Conservation (phyloP, 1,284 basidiomycete genomes). For the Cutaneotrichosporon curvatum region DNA sequence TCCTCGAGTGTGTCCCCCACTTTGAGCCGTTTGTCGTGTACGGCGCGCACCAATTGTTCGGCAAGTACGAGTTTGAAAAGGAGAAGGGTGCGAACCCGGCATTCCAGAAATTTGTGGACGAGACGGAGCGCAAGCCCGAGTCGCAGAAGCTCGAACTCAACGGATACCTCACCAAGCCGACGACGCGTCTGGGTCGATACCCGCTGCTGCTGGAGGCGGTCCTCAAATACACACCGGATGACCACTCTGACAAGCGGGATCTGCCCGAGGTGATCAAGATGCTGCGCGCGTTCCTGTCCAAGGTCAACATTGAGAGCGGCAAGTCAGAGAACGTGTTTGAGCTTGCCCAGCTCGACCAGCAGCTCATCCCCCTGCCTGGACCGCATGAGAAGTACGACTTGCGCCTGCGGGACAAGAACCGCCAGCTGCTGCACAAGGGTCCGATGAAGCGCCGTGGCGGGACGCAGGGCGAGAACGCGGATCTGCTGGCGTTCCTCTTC, state of each 20-base stretch:
- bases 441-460: conserved; percentile 80
- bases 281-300: conserved; percentile 73
- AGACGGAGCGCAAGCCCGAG: conserved; percentile 85
- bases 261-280: conserved; percentile 73
- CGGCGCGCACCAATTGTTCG: conserved; percentile 93
- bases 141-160: conserved; percentile 96
- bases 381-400: conserved; percentile 80
- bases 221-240: conserved; percentile 84
- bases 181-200: conserved; percentile 91
- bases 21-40: conserved; percentile 92
- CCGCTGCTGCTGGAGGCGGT: conserved; percentile 90
- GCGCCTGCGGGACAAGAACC: conserved; percentile 72
- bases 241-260: conserved; percentile 75
- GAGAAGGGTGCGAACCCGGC: conserved; percentile 87
- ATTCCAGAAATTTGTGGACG: conserved; percentile 95
- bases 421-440: conserved; percentile 93
- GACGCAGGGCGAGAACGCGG: conserved; percentile 68
- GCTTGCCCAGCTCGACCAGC: conserved; percentile 78
- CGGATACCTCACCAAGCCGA: conserved; percentile 97
- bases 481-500: conserved; percentile 89
- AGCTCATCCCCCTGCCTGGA: conserved; percentile 81
- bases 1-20: conserved; percentile 78
- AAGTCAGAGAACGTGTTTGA: conserved; percentile 92
- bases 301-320: conserved; percentile 87
- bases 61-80: conserved; percentile 98